Conservation (phyloP, 163 green algal genomes). For the Volvox carteri region DNA sequence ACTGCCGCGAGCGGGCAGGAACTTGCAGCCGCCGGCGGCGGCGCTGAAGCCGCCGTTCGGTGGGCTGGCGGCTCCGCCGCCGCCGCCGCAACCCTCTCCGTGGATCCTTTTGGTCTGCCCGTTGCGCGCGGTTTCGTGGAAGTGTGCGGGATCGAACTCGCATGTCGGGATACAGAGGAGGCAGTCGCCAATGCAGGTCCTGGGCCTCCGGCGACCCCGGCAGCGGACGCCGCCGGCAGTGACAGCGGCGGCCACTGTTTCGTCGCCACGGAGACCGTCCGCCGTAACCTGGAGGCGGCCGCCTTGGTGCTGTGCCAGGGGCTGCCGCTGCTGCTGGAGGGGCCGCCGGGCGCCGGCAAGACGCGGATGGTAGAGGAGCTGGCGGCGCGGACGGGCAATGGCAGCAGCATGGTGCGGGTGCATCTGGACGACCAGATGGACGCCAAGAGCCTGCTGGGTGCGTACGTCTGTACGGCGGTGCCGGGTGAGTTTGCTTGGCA, state of each 20-base stretch:
- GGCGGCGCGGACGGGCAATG: conserved; percentile 84
- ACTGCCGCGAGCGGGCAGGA: neutral
- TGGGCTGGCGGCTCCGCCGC: neutral
- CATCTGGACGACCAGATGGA: conserved; percentile 98
- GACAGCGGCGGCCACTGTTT: conserved; percentile 50
- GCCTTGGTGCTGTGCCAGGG: conserved; percentile 85
- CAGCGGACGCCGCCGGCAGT: neutral
- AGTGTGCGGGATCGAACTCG: conserved; percentile 74
- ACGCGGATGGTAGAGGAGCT: conserved; percentile 86
- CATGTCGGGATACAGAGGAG: conserved; percentile 32
- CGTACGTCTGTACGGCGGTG: conserved; percentile 92
- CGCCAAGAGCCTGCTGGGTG: conserved; percentile 93
- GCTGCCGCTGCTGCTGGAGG: conserved; percentile 92
- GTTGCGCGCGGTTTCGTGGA: conserved; percentile 64
- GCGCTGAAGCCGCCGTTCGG: neutral
- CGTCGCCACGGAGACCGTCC: conserved; percentile 59
- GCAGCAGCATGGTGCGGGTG: conserved; percentile 77
- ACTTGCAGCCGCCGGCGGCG: neutral
- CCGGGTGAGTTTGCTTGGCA: conserved; percentile 98
- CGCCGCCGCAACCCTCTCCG: neutral
- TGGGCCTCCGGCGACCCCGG: neutral
- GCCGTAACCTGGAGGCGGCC: conserved; percentile 73
- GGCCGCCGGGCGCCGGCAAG: conserved; percentile 93
- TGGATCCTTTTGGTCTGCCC: conserved; percentile 49
- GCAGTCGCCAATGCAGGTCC: neutral